Base-by-base conservation (phyloP, 257 asterid species). In the Paulownia fortunei region DNA sequence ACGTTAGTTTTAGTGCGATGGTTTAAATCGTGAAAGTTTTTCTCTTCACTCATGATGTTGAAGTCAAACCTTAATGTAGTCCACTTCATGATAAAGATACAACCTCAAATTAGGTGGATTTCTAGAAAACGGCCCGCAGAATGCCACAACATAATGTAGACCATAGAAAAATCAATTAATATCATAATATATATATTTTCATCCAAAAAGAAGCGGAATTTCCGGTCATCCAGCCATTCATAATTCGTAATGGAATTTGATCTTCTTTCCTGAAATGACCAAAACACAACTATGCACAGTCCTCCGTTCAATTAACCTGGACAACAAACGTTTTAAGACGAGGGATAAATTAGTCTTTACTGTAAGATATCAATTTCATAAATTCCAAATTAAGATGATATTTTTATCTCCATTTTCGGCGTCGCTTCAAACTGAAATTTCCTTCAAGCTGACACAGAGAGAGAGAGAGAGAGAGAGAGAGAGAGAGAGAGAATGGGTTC, bases 251-350 rank as follows among this genome's bases (percentile, higher is more conserved):
- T 30, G 16, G 42, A 71, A 56, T 79, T 75, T 76, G 30, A 26
- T 49, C 66, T 56, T 37, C 44, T 37, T 55, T 18, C 34, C 0
- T 2, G 49, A 64, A 84, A 82, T 70, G 82, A 80, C 88, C 30
- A 9, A 80, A 52, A 59, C 23, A 41, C 84, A 84, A 47, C 72
- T n/a, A 36, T n/a, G 1, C 30, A 8, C 49, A 1, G 8, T 2
- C 51, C 51, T 1, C 1, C 19, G 32, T 82, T 81, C 87, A 81
- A n/a, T 85, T 81, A 87, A 85, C 75, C 82, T 81, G 83, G 86
- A 82, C 91, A 24, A 10, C 21, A 2, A 0, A 27, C 1, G 16
- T 4, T 23, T 21, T n/a, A n/a, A 5, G n/a, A 34, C 6, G 0
- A 60, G 68, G 83, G 85, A 36, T 32, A 74, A 6, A 64, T 74